phyloP scores from a whole-genome alignment of 352 stramenopile genomes.

The Globisporangium barbulae region DNA sequence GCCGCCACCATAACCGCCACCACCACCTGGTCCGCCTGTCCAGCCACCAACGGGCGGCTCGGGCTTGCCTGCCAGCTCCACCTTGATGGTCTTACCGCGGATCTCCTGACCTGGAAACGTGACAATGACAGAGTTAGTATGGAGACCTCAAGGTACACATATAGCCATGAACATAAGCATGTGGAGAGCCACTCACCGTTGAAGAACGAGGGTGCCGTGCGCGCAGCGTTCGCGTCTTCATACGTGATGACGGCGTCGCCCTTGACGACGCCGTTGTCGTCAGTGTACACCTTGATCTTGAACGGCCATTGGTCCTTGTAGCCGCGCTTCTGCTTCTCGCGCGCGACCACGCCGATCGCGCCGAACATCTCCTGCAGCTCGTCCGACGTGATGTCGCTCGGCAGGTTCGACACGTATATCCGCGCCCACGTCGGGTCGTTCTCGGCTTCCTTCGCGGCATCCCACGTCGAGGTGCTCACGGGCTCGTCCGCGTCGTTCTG shows the following conservation, averaged over 20 bases:
- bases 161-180: background rate
- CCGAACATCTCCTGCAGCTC: constrained; percentile 87
- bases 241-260: constrained; percentile 84
- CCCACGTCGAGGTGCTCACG: constrained; percentile 51
- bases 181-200: constrained; percentile 41
- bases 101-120: constrained; percentile 52
- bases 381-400: constrained; percentile 65
- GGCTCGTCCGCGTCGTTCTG: constrained; percentile 26
- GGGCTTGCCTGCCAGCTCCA: constrained; percentile 79
- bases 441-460: constrained; percentile 70
- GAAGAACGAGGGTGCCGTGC: constrained; percentile 80
- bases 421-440: constrained; percentile 78
- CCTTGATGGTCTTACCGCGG: constrained; percentile 81
- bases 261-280: constrained; percentile 66
- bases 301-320: constrained; percentile 90
- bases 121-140: background rate
- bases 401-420: constrained; percentile 88
- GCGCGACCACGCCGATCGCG: constrained; percentile 72
- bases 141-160: background rate
- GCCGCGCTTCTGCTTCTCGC: constrained; percentile 85
- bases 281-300: constrained; percentile 90
- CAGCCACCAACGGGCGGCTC: constrained; percentile 76
- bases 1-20: constrained; percentile 34
- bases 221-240: constrained; percentile 81
- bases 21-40: constrained; percentile 42